Conservation (phyloP, 768 basidiomycete species). For the Tulasnella sp. region DNA sequence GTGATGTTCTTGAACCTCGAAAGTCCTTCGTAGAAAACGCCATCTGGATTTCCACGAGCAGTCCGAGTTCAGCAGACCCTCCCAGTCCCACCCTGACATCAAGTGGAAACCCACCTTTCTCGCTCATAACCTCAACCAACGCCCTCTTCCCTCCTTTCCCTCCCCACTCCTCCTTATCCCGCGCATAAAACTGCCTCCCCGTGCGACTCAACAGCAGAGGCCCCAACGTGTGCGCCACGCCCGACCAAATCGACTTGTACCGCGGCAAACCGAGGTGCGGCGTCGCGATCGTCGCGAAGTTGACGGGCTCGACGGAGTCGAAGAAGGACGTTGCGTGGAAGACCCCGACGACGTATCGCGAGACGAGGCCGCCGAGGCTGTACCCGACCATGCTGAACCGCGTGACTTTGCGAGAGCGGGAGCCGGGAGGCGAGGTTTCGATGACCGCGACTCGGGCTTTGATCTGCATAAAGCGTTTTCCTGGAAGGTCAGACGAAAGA, state of each 20-base stretch:
- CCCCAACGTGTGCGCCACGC: conserved; percentile 43
- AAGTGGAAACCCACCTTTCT: conserved; percentile 43
- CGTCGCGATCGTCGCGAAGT: conserved; percentile 75
- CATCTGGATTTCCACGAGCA: conserved; percentile 31
- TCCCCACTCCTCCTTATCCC: conserved; percentile 43
- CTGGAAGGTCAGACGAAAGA: too few species aligned
- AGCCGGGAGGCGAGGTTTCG: conserved; percentile 31
- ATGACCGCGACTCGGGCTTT: conserved; percentile 42
- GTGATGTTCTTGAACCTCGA: conserved; percentile 51
- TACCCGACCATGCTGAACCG: conserved; percentile 71
- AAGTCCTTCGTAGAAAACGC: conserved; percentile 66
- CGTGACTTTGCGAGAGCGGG: conserved; percentile 36
- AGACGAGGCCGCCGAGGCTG: conserved; percentile 61
- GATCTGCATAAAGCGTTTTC: conserved; percentile 34
- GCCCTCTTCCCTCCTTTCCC: conserved; percentile 35
- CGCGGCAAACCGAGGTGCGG: conserved; percentile 68
- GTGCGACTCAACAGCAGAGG: conserved; percentile 63
- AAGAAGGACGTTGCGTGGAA: conserved; percentile 63
- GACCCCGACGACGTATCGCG: conserved; percentile 66
- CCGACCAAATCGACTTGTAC: conserved; percentile 45
- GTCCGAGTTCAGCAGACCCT: background rate
- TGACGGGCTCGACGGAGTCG: conserved; percentile 52
- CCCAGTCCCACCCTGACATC: background rate
- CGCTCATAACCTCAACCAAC: conserved; percentile 65
- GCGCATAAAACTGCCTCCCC: conserved; percentile 65